Percentiles rank a stretch among this genome's conserved stretches.
Conservation (phyloP, 306 rosid genomes). For the Vigna reflexopilosa region DNA sequence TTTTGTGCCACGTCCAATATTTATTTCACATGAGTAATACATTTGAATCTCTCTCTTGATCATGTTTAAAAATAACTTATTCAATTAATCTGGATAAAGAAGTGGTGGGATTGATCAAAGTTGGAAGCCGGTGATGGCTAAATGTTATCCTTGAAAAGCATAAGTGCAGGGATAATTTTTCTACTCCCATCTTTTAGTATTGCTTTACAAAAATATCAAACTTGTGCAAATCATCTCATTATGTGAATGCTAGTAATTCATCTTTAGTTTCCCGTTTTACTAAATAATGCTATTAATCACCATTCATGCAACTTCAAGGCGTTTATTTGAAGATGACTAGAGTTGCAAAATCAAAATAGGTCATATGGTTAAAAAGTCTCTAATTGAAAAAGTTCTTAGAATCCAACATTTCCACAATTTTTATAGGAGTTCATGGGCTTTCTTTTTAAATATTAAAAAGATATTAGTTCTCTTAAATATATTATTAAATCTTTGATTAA, state of each 20-base stretch:
- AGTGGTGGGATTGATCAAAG: not conserved
- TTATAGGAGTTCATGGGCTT: too few relatives aligned
- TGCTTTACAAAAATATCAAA: not conserved
- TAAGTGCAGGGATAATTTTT: not conserved
- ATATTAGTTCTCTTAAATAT: too few relatives aligned
- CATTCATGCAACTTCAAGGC: too few relatives aligned
- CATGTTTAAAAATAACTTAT: not conserved
- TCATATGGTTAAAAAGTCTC: too few relatives aligned
- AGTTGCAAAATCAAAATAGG: too few relatives aligned
- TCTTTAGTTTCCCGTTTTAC: not conserved
- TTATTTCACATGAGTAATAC: constrained; percentile 9
- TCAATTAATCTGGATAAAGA: not conserved
- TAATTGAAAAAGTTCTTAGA: too few relatives aligned
- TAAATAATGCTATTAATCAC: too few relatives aligned
- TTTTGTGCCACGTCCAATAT: constrained; percentile 36
- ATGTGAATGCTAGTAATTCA: not conserved
- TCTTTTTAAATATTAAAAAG: too few relatives aligned
- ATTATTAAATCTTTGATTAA: too few relatives aligned
- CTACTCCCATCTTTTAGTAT: not conserved
- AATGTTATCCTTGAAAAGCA: not conserved
- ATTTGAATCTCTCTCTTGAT: not conserved
- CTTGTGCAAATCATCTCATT: not conserved
- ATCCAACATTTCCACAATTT: too few relatives aligned
- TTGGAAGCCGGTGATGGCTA: not conserved
- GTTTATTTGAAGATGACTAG: too few relatives aligned